These are phyloP conservation scores for Lepidium didymum DNA, from an alignment of 345 rosid species.

Conservation along the genomic window DNA sequence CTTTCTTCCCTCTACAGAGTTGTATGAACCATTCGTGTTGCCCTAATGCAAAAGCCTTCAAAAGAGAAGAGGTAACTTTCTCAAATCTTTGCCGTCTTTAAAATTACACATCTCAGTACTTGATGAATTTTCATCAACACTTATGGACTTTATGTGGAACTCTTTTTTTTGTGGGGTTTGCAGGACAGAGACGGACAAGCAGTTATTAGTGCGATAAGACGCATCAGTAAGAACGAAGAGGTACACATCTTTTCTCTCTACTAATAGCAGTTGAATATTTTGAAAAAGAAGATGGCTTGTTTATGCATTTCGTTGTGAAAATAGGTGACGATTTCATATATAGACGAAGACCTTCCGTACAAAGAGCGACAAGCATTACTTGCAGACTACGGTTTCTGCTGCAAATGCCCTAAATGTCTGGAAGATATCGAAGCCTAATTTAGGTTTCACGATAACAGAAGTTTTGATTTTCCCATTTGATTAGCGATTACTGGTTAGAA, in stretches of 20 bases:
- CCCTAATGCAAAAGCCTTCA: constrained; percentile 91
- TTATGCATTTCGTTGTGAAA: neutral
- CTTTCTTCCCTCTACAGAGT: constrained; percentile 89
- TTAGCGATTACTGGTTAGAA: neutral
- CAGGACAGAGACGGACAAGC: constrained; percentile 94
- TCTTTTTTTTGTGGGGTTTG: neutral
- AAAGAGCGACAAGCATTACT: constrained; percentile 59
- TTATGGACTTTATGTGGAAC: neutral
- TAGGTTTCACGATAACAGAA: neutral
- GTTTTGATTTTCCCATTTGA: neutral
- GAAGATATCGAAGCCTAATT: constrained; percentile 28
- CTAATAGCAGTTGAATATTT: neutral
- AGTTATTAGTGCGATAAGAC: constrained; percentile 50
- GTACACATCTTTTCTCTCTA: constrained; percentile 24
- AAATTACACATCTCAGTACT: neutral
- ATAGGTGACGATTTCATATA: constrained; percentile 76
- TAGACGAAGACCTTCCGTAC: constrained; percentile 68
- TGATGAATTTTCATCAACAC: neutral
- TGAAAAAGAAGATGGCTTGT: neutral
- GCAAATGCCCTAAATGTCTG: constrained; percentile 63
- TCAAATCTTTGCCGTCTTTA: neutral
- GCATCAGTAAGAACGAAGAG: constrained; percentile 70
- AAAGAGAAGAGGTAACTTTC: constrained; percentile 73
- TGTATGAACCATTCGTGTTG: constrained; percentile 92
- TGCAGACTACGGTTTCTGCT: constrained; percentile 77